Evolutionary conservation across 371 early-diverging fungal genomes (phyloP), one percentile per base, ranked within the genome.

Genomic region (Mortierella sp.): DNA sequence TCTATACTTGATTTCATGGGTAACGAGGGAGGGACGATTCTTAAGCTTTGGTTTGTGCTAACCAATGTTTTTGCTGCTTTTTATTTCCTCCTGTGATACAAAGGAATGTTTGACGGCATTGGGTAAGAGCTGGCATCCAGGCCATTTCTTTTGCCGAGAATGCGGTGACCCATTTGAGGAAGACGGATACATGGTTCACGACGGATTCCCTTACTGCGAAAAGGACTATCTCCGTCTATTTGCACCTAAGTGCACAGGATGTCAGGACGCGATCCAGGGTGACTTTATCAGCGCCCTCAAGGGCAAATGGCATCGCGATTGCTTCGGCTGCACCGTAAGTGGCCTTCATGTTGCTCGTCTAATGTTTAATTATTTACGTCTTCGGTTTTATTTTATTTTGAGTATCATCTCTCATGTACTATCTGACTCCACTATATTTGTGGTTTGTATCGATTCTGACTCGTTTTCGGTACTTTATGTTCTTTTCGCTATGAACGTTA

Each of bases 61-160:
- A 38, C 38, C 19, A 38, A 65, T 21, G 65, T 38, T 21, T 34
- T 54, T 68, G 7, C 28, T 74, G 54, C 10, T 68, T 60, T 52
- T 26, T 52, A 34, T 31, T 42, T 34, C 44, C 47, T 45, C 60
- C 21, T 45, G n/a, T 60, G 31, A 5, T 54, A 54, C 11, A 16
- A 74, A 91, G 90, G 90, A 90, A 70, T 89, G 88, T 44, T 89
- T 95, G 44, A 89, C 88, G 7, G 96, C 96, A 10, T 82, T 95
- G 5, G 95, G 94, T 10, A 93, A 93, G 74, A 88, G 83, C 9
- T 96, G 94, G 89, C 96, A 96, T 79, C 90, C 90, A 2, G 94
- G 92, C 1, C 95, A 95, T 80, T 95, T 95, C 82, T 95, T 96
- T 80, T 96, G 96, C 81, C 92, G 92, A 31, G 94, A 94, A 72